phyloP scores from a whole-genome alignment of 148 eudicot species.

The Diospyros kaki region DNA sequence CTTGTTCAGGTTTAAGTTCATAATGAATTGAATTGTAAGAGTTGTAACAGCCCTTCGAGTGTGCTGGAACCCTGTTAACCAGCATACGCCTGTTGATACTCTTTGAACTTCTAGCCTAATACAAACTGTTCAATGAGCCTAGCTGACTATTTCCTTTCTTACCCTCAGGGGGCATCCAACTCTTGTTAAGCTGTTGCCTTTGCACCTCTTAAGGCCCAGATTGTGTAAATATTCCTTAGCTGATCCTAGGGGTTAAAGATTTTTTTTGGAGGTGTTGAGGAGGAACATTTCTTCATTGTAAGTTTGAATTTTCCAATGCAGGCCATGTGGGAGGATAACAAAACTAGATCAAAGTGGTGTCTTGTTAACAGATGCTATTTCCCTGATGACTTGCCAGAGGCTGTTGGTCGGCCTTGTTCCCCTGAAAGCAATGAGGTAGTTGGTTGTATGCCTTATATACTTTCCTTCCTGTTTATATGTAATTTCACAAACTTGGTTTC shows the following conservation, averaged over 20 bases:
- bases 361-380: constrained; percentile 65
- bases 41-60: background rate
- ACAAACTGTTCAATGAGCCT: background rate
- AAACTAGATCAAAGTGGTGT: constrained; percentile 65
- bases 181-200: background rate
- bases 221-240: constrained; percentile 1
- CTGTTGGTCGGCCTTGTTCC: constrained; percentile 89
- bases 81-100: background rate
- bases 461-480: background rate
- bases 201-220: background rate
- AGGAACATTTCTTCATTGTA: too few species aligned
- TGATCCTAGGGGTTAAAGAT: background rate
- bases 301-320: constrained; percentile 25
- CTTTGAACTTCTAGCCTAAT: background rate
- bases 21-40: background rate
- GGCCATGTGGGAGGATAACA: constrained; percentile 96
- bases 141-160: too few species aligned
- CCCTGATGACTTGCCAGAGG: constrained; percentile 81
- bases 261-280: background rate
- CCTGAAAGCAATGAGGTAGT: constrained; percentile 82
- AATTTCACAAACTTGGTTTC: background rate
- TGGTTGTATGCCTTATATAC: background rate
- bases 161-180: too few species aligned
- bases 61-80: constrained; percentile 5
- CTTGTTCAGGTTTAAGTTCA: background rate